phyloP scores from a whole-genome alignment of 768 basidiomycete genomes.

The Leccinum fibrillosum region DNA sequence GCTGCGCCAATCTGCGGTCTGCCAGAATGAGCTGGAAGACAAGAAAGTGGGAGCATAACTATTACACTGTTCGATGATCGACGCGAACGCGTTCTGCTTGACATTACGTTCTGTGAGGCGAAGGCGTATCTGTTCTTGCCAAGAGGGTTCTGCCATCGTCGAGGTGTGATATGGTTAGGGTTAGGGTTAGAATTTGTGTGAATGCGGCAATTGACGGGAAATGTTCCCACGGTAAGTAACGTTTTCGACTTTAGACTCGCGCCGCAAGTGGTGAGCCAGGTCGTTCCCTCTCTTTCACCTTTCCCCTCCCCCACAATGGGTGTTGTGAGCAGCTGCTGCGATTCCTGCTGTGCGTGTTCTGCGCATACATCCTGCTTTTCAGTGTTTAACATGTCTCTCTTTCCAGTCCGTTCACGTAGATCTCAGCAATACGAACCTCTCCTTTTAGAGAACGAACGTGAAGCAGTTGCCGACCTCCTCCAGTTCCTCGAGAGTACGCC shows the following conservation, averaged over 20 bases:
- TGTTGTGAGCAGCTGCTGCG: constrained; percentile 76
- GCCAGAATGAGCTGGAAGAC: constrained; percentile 18
- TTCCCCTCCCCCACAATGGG: constrained; percentile 49
- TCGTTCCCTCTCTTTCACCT: neutral
- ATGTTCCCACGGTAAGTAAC: constrained; percentile 24
- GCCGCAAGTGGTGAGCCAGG: constrained; percentile 9
- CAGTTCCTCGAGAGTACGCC: constrained; percentile 94
- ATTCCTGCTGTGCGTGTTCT: constrained; percentile 66
- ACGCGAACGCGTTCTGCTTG: constrained; percentile 74
- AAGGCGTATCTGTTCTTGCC: constrained; percentile 79
- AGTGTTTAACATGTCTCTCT: constrained; percentile 19
- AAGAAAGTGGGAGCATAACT: constrained; percentile 23
- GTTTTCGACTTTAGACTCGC: constrained; percentile 14
- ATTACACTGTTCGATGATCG: constrained; percentile 89
- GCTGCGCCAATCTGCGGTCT: constrained; percentile 92
- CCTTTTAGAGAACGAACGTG: constrained; percentile 89
- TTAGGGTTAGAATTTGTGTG: constrained; percentile 22
- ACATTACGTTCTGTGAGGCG: constrained; percentile 83
- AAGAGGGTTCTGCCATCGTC: constrained; percentile 76
- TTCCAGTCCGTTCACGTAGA: constrained; percentile 74
- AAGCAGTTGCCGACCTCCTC: constrained; percentile 95
- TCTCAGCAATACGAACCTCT: constrained; percentile 86
- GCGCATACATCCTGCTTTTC: constrained; percentile 6
- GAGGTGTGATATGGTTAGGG: constrained; percentile 11
- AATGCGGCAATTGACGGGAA: constrained; percentile 20